Percentiles rank a stretch among this genome's conserved stretches.
These are phyloP conservation scores for Capsicum baccatum DNA, from an alignment of 257 asterid genomes.

Conservation along the genomic window DNA sequence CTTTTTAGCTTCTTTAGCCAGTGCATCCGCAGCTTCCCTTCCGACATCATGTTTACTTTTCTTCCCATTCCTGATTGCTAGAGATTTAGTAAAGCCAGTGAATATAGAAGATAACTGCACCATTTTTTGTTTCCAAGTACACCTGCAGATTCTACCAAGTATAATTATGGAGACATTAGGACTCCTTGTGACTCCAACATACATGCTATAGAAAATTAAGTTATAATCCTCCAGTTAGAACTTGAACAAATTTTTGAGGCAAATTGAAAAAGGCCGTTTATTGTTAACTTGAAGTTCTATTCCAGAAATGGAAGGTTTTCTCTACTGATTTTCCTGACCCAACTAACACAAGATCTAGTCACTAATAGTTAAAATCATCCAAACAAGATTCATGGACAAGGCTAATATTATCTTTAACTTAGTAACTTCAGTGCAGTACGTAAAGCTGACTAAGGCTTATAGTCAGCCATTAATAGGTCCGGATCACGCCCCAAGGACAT, in stretches of 20 bases:
- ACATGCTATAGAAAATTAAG: not conserved
- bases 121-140: conserved; percentile 42
- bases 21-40: conserved; percentile 47
- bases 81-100: conserved; percentile 58
- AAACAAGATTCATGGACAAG: not conserved
- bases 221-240: not conserved
- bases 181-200: not conserved
- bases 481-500: too few species aligned
- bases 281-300: not conserved
- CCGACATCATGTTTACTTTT: conserved; percentile 50
- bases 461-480: not conserved
- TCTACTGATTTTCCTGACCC: not conserved
- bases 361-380: not conserved
- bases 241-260: not conserved
- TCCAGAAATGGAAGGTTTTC: not conserved
- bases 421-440: too few species aligned
- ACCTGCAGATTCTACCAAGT: not conserved
- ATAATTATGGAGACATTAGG: not conserved
- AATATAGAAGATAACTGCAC: conserved; percentile 65
- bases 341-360: not conserved
- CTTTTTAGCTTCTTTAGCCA: conserved; percentile 67
- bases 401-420: too few species aligned
- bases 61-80: conserved; percentile 50
- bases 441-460: not conserved
- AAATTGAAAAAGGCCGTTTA: not conserved